phyloP scores from a whole-genome alignment of 1,284 basidiomycete species.

The Puccinia polysora region DNA sequence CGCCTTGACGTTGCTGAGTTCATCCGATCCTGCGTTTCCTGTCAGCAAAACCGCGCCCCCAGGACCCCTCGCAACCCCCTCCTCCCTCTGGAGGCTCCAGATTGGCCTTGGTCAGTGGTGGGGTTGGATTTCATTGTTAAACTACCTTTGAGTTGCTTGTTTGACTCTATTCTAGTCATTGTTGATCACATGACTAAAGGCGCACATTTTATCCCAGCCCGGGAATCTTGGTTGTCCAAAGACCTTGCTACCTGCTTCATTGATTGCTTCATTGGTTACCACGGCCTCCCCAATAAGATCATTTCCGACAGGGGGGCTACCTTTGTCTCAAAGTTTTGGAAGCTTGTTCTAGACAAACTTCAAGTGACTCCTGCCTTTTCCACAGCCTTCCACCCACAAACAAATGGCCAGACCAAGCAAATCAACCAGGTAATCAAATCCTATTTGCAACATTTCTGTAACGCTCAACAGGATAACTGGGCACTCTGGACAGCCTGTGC shows the following conservation, averaged over 20 bases:
- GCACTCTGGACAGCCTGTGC: too few species aligned
- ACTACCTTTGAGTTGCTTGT: neutral
- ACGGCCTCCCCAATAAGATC: conserved; percentile 13
- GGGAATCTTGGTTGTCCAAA: neutral
- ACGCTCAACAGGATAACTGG: neutral
- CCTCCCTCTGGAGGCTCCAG: too few species aligned
- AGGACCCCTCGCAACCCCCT: too few species aligned
- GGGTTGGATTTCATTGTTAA: neutral
- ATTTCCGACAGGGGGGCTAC: conserved; percentile 8
- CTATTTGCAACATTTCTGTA: neutral
- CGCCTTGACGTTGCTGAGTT: too few species aligned
- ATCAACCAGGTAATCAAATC: neutral
- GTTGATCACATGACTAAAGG: conserved; percentile 45
- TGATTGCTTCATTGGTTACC: conserved; percentile 1
- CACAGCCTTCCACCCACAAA: neutral
- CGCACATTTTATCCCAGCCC: conserved; percentile 9
- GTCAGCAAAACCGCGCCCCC: too few species aligned
- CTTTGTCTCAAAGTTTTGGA: neutral
- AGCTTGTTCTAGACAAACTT: neutral
- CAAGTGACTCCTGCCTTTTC: neutral
- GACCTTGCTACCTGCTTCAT: neutral
- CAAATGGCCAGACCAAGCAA: neutral
- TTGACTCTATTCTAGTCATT: conserved; percentile 47
- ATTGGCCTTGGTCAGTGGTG: too few species aligned
- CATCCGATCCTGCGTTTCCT: too few species aligned